Percentiles rank a stretch among this genome's conserved stretches.
phyloP scores from a whole-genome alignment of 306 rosid genomes.

The Quillaja saponaria region DNA sequence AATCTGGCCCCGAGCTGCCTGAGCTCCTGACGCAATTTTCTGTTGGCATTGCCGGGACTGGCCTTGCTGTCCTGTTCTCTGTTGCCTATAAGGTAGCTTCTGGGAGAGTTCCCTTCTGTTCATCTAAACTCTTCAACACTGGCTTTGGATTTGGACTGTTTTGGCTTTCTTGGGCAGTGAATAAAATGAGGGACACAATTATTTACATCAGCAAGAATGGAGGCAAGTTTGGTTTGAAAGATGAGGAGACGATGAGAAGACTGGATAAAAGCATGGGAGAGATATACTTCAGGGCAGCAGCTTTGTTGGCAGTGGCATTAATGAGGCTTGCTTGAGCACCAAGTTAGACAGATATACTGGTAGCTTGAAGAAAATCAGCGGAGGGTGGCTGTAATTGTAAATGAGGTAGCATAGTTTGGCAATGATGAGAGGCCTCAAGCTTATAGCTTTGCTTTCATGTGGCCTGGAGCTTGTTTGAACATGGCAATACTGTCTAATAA shows the following conservation, averaged over 20 bases:
- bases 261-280: slow-evolving; percentile 57
- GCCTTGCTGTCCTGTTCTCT: slow-evolving; percentile 70
- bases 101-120: slow-evolving; percentile 57
- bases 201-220: slow-evolving; percentile 51
- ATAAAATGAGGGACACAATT: slow-evolving; percentile 58
- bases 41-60: slow-evolving; percentile 82
- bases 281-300: slow-evolving; percentile 63
- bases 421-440: slow-evolving; percentile 14
- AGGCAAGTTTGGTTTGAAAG: slow-evolving; percentile 54
- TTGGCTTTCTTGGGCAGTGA: slow-evolving; percentile 81
- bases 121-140: slow-evolving; percentile 50
- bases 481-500: too few species aligned
- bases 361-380: slow-evolving; percentile 8
- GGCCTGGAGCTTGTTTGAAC: too few species aligned
- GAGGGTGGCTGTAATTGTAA: slow-evolving; percentile 8
- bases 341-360: neutral
- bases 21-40: slow-evolving; percentile 74
- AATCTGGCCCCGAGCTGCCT: slow-evolving; percentile 73
- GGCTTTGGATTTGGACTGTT: slow-evolving; percentile 76
- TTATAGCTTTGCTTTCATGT: too few species aligned
- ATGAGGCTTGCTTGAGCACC: slow-evolving; percentile 68
- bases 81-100: slow-evolving; percentile 53
- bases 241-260: slow-evolving; percentile 56
- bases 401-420: slow-evolving; percentile 30
- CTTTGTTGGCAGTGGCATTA: slow-evolving; percentile 60